Conservation (phyloP, 345 rosid genomes). For the Excoecaria agallocha region DNA sequence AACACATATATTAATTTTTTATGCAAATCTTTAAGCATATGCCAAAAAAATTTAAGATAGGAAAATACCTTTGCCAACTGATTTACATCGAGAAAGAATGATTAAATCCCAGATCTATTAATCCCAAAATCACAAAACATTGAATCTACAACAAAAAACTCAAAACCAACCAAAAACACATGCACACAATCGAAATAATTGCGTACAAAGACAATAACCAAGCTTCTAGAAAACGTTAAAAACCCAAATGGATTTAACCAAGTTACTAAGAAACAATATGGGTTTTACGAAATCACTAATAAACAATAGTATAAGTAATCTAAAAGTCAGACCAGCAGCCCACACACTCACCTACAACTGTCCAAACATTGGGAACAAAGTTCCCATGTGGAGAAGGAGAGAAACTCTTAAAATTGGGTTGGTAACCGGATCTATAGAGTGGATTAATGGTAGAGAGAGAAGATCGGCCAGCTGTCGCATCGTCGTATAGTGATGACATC, state of each 20-base stretch:
- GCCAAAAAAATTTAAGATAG: constrained; percentile 8
- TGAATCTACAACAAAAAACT: background rate
- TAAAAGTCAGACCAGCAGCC: background rate
- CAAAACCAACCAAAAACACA: background rate
- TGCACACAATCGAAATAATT: background rate
- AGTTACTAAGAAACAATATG: no score
- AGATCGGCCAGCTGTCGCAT: no score
- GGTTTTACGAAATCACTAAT: background rate
- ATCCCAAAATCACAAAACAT: background rate
- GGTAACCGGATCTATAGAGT: no score
- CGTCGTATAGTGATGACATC: no score
- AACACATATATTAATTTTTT: background rate
- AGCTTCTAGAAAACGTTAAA: background rate
- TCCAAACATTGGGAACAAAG: no score
- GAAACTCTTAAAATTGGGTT: no score
- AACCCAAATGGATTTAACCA: no score
- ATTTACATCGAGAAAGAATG: background rate
- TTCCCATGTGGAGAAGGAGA: no score
- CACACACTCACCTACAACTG: constrained; percentile 10
- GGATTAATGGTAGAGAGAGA: no score
- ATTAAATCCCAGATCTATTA: constrained; percentile 10
- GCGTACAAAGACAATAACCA: background rate
- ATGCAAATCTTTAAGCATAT: background rate
- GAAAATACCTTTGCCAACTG: constrained; percentile 56
- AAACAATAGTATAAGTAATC: background rate